Base-by-base conservation (phyloP, 1,284 basidiomycete genomes). In the Puccinia horiana region DNA sequence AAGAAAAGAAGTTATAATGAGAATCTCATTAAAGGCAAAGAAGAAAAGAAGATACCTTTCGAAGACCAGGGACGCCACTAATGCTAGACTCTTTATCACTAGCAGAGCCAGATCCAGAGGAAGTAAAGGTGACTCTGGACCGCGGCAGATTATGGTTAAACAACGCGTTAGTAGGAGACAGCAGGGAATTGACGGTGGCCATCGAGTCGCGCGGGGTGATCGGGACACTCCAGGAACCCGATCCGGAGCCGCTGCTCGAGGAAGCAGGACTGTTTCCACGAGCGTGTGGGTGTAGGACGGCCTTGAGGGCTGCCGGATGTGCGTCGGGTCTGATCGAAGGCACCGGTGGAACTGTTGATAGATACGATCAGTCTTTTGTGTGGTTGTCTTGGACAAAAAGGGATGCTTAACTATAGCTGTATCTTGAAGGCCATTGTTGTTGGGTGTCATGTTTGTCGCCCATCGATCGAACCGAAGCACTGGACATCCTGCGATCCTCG, bases 131-230 rank as follows among this genome's bases (percentile, higher is more conserved):
- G 37, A 18, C 35, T 26, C 29, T n/a, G 0, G 61, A 35, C 18
- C 11, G 29, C 26, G 29, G 61, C 3, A 35, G 11, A 12, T 63
- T 18, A 32, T n/a, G 56, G 37, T 63, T 12, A 75, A 18, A 29
- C 14, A 52, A 26, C 44, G 23, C 23, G 61, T 2, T 26, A 23
- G 6, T 49, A 44, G 61, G 11, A 9, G 58, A 47, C 3, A 42
- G 44, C 12, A n/a, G n/a, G 3, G 32, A 65, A 44, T 69, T 72
- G 6, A 54, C 8, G 44, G 18, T 56, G 26, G n/a, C 14, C 52
- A 54, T 70, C 20, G 70, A 74, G 73, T 81, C 72, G 23, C 40
- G 56, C 40, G 79, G 79, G n/a, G 79, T 81, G 29, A 75, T 47
- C 2, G 79, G 79, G 29, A 78, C 35, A 29, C 40, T 67, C 76